Conservation (phyloP, 495 filamentous ascomycete species). For the Haplographium delicatum region DNA sequence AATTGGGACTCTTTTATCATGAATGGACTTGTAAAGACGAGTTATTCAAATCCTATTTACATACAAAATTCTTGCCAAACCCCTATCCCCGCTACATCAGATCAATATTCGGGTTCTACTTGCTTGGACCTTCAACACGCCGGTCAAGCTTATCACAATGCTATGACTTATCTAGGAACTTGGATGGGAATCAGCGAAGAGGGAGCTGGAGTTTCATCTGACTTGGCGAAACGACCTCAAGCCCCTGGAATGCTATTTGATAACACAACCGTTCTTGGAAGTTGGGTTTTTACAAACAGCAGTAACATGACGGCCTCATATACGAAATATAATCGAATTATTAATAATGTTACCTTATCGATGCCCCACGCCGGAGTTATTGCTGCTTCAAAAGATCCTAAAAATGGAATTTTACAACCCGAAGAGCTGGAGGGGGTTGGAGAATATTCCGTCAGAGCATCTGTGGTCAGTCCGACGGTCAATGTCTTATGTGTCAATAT, state of each 20-base stretch:
- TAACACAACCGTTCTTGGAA: constrained; percentile 56
- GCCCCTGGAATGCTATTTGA: constrained; percentile 55
- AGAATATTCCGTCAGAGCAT: constrained; percentile 58
- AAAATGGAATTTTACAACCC: constrained; percentile 63
- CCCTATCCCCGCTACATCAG: constrained; percentile 46
- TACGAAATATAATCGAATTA: constrained; percentile 38
- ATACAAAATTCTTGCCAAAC: constrained; percentile 49
- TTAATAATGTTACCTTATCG: constrained; percentile 70
- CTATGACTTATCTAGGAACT: constrained; percentile 36
- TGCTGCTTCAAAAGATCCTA: constrained; percentile 48
- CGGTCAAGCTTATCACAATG: constrained; percentile 54
- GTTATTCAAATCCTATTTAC: constrained; percentile 54
- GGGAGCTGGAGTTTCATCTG: constrained; percentile 32
- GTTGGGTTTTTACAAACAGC: constrained; percentile 51
- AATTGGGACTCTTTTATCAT: constrained; percentile 37
- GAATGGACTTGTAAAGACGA: constrained; percentile 49
- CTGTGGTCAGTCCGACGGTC: constrained; percentile 57
- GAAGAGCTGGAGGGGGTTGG: constrained; percentile 58
- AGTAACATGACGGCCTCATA: constrained; percentile 43
- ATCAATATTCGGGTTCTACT: constrained; percentile 33
- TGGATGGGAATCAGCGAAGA: constrained; percentile 41
- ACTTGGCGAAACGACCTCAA: constrained; percentile 39
- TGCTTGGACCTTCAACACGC: constrained; percentile 63
- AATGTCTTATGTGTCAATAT: constrained; percentile 68
- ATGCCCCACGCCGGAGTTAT: constrained; percentile 68